Conservation (phyloP, 2,329 filamentous ascomycete genomes). For the Aspergillus pseudoterreus region DNA sequence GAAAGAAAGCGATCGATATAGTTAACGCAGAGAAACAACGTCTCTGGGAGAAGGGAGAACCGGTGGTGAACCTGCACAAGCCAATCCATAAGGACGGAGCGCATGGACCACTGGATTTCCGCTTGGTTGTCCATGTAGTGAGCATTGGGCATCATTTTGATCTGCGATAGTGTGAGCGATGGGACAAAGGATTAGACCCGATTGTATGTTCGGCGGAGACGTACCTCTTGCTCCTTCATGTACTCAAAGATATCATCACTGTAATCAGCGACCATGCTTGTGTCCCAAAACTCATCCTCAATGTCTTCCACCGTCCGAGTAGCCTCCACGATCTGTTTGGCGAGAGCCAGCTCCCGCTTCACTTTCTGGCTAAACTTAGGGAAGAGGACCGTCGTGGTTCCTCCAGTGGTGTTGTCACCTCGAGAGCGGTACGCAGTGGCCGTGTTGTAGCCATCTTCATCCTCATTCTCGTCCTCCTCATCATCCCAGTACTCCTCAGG, state of each 20-base stretch:
- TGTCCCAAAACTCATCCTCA: slow-evolving; percentile 87
- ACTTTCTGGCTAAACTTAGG: slow-evolving; percentile 68
- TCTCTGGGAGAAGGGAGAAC: slow-evolving; percentile 88
- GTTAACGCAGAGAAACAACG: slow-evolving; percentile 90
- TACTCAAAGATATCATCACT: slow-evolving; percentile 93
- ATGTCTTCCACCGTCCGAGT: slow-evolving; percentile 68
- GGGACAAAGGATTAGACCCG: background rate
- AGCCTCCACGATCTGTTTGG: slow-evolving; percentile 63
- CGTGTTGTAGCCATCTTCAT: slow-evolving; percentile 68
- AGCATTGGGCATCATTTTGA: slow-evolving; percentile 76
- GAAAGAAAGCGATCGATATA: slow-evolving; percentile 97
- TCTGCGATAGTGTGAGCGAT: slow-evolving; percentile 46
- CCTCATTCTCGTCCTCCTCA: slow-evolving; percentile 72
- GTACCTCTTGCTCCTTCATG: slow-evolving; percentile 83
- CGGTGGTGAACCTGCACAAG: slow-evolving; percentile 92
- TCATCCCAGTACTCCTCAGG: slow-evolving; percentile 72
- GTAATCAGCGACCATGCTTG: slow-evolving; percentile 97
- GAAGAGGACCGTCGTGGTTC: slow-evolving; percentile 63
- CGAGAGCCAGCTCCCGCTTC: slow-evolving; percentile 67
- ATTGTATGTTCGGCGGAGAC: slow-evolving; percentile 16
- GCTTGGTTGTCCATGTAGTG: slow-evolving; percentile 96
- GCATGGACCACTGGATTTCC: slow-evolving; percentile 99
- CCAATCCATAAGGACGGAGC: slow-evolving; percentile 96
- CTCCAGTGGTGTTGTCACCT: slow-evolving; percentile 68
- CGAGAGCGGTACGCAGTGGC: slow-evolving; percentile 74